phyloP scores from a whole-genome alignment of 768 basidiomycete genomes.

The Strobilomyces echinocephalus region DNA sequence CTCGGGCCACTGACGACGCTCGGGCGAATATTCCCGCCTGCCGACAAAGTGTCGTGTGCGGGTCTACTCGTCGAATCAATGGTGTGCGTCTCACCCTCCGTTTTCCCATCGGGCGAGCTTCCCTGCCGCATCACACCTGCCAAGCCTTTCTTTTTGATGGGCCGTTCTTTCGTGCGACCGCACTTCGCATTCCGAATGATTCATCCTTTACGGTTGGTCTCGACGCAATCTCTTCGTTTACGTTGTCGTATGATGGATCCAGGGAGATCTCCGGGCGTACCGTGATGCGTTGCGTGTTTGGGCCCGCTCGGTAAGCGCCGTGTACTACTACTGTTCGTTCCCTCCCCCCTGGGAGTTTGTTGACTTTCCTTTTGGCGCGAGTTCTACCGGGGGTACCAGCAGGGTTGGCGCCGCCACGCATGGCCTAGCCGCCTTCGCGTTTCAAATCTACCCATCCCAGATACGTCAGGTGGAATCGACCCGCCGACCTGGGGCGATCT shows the following conservation, averaged over 20 bases:
- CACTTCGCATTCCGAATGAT: background rate
- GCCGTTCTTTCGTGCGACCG: background rate
- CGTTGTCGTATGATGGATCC: background rate
- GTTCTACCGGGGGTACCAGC: background rate
- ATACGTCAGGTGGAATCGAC: background rate
- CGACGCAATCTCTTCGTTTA: background rate
- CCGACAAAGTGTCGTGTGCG: constrained; percentile 5
- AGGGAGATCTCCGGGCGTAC: constrained; percentile 1
- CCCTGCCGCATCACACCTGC: constrained; percentile 1
- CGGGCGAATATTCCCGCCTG: background rate
- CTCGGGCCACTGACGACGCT: background rate
- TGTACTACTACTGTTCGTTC: background rate
- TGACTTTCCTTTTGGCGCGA: constrained; percentile 1
- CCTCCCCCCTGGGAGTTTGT: background rate
- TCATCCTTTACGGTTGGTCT: background rate
- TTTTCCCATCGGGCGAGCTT: background rate
- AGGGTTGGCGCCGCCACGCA: background rate
- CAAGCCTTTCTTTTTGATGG: background rate
- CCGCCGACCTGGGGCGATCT: no score
- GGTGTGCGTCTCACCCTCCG: background rate
- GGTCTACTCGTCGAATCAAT: background rate
- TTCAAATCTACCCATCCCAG: background rate
- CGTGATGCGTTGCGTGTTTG: background rate
- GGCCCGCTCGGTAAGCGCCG: background rate
- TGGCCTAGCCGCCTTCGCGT: background rate